Evolutionary conservation across 495 filamentous ascomycete genomes (phyloP).

Genomic region (Tuber borchii): DNA sequence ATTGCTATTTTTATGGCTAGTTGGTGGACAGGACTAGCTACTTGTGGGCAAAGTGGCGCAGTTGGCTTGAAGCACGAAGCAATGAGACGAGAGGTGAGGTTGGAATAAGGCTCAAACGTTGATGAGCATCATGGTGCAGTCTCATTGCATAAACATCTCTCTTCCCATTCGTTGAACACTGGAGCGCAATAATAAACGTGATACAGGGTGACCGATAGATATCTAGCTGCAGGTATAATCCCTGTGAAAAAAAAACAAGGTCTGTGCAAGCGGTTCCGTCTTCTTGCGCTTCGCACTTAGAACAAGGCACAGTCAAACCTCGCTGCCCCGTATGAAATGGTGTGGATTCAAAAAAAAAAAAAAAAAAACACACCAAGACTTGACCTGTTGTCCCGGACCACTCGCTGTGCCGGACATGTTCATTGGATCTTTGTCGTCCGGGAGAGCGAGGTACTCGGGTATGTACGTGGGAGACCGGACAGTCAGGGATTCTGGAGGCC

Average conservation of each 20-base stretch:
- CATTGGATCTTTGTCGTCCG: no score
- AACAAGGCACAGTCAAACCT: not conserved
- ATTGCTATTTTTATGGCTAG: not conserved
- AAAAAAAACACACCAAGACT: no score
- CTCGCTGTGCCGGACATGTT: no score
- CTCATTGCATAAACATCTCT: not conserved
- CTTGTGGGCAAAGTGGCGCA: not conserved
- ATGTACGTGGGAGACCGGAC: no score
- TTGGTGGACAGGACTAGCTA: not conserved
- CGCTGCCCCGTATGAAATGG: no score
- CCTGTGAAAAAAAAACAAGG: not conserved
- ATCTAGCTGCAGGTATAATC: not conserved
- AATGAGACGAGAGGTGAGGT: not conserved
- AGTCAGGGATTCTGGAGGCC: no score
- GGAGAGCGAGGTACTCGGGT: no score
- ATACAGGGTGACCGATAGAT: not conserved
- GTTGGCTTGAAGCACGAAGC: not conserved
- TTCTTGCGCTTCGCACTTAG: not conserved
- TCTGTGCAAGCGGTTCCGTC: not conserved
- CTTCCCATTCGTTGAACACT: not conserved
- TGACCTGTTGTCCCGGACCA: no score
- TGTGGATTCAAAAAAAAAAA: no score
- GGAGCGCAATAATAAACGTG: not conserved
- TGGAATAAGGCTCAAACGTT: constrained; percentile 2
- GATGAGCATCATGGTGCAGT: not conserved